Evolutionary conservation across 176 grass and related monocot genomes (phyloP), one percentile per base, ranked within the genome.

Genomic region (Musa schizocarpa): DNA sequence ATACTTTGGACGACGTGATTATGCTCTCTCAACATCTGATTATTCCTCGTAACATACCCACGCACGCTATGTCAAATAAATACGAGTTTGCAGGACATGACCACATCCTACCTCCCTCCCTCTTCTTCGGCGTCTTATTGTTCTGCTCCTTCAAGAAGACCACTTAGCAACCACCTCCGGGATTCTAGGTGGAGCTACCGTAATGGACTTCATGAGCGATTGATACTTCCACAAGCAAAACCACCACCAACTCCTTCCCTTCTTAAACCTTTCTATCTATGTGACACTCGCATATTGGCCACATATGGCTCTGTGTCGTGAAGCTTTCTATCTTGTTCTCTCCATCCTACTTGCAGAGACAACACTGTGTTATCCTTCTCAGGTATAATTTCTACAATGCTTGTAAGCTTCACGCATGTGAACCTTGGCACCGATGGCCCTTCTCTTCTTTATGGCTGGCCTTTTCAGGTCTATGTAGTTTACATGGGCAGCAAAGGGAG

Each of bases 401-500:
- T 6, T 43, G 34, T 43, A 43, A 43, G 4, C 34, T 43, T 43
- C 34, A 9, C 8, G 10, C 16, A 34, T 48, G 65, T 13, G 43
- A 68, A 68, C 58, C 58, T 68, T 2, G 6, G 9, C 13, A 9
- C 0, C 2, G 11, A 65, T 9, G 11, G 26, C 17, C 5, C 43
- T 68, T 68, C 0, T 14, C 64, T 43, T 43, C 50, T 25, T 52
- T n/a, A 53, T 16, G 2, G 2, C 19, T 21, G 4, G 43, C 17
- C 7, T 29, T 77, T 52, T 9, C 58, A 77, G 75, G 75, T 66
- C 17, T 77, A 77, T 65, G 75, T 77, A 22, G 75, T 66, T 51
- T 77, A 77, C n/a, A 77, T 77, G 75, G 75, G 75, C 29, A 52
- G 49, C 58, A 77, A 66, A 53, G 75, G 61, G 43, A 53, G 21